Evolutionary conservation across 495 filamentous ascomycete genomes (phyloP).

Genomic region (Halenospora varia): DNA sequence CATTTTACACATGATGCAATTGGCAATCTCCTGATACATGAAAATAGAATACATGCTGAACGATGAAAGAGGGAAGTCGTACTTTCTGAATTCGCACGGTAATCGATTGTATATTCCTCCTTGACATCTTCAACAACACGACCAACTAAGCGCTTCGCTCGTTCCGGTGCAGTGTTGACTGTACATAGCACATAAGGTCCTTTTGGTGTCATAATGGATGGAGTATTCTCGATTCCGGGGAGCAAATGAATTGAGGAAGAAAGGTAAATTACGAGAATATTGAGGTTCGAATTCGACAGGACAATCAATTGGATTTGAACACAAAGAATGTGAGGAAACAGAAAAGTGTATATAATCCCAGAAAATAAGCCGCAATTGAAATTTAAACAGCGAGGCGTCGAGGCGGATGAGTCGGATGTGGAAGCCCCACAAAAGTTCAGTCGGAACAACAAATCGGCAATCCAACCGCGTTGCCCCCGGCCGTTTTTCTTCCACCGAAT

Average conservation of each 20-base stretch:
- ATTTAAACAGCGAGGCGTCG: not conserved
- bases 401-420: not conserved
- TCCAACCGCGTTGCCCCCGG: no score
- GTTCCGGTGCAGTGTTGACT: constrained; percentile 65
- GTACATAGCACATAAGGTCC: constrained; percentile 61
- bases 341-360: not conserved
- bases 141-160: constrained; percentile 58
- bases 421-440: not conserved
- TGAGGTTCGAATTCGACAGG: not conserved
- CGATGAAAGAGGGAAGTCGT: constrained; percentile 20
- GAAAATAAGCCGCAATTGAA: not conserved
- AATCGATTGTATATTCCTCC: constrained; percentile 54
- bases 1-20: no score
- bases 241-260: not conserved
- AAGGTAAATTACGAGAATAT: not conserved
- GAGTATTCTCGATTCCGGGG: not conserved
- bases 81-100: constrained; percentile 57
- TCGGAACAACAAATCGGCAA: not conserved
- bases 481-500: no score
- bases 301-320: not conserved
- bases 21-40: no score
- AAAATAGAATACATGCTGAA: not conserved
- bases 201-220: constrained; percentile 27
- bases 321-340: no score
- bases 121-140: constrained; percentile 53